phyloP scores from a whole-genome alignment of 768 basidiomycete species.

The Suillus spraguei region DNA sequence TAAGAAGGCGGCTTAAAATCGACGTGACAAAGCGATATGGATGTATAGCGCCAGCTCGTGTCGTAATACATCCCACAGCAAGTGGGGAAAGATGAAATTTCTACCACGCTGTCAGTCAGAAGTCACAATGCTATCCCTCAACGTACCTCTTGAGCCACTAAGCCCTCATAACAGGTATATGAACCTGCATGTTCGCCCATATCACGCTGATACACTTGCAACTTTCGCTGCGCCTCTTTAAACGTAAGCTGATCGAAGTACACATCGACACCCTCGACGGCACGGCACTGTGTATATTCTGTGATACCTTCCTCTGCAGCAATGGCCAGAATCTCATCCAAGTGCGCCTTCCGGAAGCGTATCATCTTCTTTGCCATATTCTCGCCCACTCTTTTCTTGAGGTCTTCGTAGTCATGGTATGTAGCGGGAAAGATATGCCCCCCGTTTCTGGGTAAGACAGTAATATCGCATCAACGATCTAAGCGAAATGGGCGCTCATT shows the following conservation, averaged over 20 bases:
- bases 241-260: constrained; percentile 36
- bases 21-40: constrained; percentile 71
- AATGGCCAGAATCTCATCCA: constrained; percentile 32
- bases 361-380: constrained; percentile 42
- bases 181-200: constrained; percentile 49
- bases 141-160: constrained; percentile 38
- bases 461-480: neutral
- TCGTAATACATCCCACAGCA: constrained; percentile 52
- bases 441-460: constrained; percentile 41
- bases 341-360: constrained; percentile 43
- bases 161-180: constrained; percentile 32
- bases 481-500: constrained; percentile 4
- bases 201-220: constrained; percentile 49
- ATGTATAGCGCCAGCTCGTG: constrained; percentile 62
- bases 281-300: constrained; percentile 30
- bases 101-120: constrained; percentile 35
- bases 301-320: constrained; percentile 31
- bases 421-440: constrained; percentile 53
- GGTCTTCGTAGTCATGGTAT: constrained; percentile 45
- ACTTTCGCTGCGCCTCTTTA: constrained; percentile 41
- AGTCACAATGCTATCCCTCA: neutral
- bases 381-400: constrained; percentile 41
- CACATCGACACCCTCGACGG: constrained; percentile 36
- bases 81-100: constrained; percentile 48
- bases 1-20: constrained; percentile 54